These are phyloP conservation scores for Cephaloascus albidus DNA, from an alignment of 805 yeast genomes.

Conservation along the genomic window DNA sequence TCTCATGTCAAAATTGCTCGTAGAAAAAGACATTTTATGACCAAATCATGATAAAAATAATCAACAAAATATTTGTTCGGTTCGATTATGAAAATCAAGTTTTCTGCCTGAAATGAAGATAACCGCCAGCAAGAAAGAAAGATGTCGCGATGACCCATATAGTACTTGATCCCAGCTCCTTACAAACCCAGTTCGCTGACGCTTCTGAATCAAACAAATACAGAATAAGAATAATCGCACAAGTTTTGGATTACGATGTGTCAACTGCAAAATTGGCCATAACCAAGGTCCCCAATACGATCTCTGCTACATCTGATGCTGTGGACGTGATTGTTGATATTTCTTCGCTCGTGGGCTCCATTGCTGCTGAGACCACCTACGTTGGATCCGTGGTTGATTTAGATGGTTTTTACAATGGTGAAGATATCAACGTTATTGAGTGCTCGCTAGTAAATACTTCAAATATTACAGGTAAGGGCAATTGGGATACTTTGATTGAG, in stretches of 20 bases:
- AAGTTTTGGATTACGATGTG: conserved; percentile 13
- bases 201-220: conserved; percentile 12
- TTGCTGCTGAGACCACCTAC: too few relatives aligned
- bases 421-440: conserved; percentile 11
- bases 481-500: conserved; percentile 8
- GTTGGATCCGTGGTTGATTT: conserved; percentile 7
- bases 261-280: conserved; percentile 7
- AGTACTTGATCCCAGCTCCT: conserved; percentile 15
- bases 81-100: neutral
- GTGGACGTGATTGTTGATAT: conserved; percentile 1
- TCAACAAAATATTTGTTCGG: neutral
- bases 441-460: conserved; percentile 10
- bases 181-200: conserved; percentile 11
- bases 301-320: conserved; percentile 5
- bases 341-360: too few relatives aligned
- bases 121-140: neutral
- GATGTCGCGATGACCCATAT: conserved; percentile 17
- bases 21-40: neutral
- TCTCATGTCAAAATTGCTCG: conserved; percentile 13
- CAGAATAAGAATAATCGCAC: conserved; percentile 19
- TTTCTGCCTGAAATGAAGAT: neutral
- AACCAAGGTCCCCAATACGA: conserved; percentile 10
- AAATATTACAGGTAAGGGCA: conserved; percentile 6
- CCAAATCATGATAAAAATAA: neutral
- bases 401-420: conserved; percentile 21